Evolutionary conservation across 2,329 filamentous ascomycete genomes (phyloP), one percentile per base, ranked within the genome.

Genomic region (Claviceps capensis): DNA sequence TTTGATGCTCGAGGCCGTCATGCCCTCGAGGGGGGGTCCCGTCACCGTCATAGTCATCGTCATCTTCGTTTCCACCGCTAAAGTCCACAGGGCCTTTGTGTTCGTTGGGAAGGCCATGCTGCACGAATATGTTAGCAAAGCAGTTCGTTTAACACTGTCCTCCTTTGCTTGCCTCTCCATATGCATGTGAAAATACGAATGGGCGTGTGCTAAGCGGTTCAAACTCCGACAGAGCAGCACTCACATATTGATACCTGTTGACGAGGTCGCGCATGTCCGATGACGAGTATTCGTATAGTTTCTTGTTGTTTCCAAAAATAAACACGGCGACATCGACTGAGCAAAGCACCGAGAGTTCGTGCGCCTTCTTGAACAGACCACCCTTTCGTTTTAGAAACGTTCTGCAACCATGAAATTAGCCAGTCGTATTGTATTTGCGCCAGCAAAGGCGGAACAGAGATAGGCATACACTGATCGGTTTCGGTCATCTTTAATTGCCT

Each of bases 301-400:
- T 97, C 78, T 97, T 98, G 71, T 98, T 98, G 72, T 88, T 90
- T 57, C 91, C 91, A 65, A 97, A 97, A 63, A 98, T 96, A 68
- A 98, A 93, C 63, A 98, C 93, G 42, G 93, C 93, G 60, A 98
- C 93, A 68, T 98, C 93, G 66, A 98, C 93, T 41, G 90, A 96
- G 69, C 93, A 98, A 57, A 98, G 84, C 47, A 98, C 93, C 50
- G 91, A 95, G 50, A 98, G 79, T 77, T 98, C 93, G 69, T 98
- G 90, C 51, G 93, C 93, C 80, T 98, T 98, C 76, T 98, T 98
- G 79, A 98, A 98, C 48, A 98, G 77, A 62, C 93, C 93, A 62
- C 91, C 93, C 72, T 98, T 98, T 73, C 93, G 87, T 78, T 98
- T 98, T 60, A 98, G 75, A 69, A 98, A 98, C 45, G 93, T 98